Base-by-base conservation (phyloP, 2,329 filamentous ascomycete genomes). In the Elsinoe perseae region DNA sequence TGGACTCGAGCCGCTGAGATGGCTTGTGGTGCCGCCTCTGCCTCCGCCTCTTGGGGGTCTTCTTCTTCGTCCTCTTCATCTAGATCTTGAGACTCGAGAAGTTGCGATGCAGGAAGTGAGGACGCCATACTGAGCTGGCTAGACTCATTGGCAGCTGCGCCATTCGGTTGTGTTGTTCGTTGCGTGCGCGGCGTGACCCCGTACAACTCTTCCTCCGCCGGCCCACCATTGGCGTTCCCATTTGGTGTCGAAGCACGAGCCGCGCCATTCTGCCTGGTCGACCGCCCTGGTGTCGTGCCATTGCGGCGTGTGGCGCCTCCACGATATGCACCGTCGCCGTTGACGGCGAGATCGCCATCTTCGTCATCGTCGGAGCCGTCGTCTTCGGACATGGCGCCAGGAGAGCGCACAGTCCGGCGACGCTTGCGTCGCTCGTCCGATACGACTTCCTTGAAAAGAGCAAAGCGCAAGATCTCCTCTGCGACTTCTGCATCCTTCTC, bases 361-460 rank as follows among this genome's bases (percentile, higher is more conserved):
- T 82, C 79, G 0, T 77, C 79, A 54, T 77, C 79, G 18, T 60
- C 61, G 1, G 80, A 80, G 8, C 81, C 80, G 36, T 80, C 81
- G 20, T 84, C 67, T 66, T 83, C 68, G 5, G 73, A 75, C 72
- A 77, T 75, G 12, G 71, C 73, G 56, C 80, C 77, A 14, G 80
- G 75, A 30, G 78, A 77, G 27, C 79, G 77, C 4, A 80, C 86
- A 64, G 87, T 85, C 71, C 89, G 85, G 64, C 91, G 82, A 72
- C 93, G 86, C 77, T 92, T 93, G 63, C 84, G 81, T 57, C 90
- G 87, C 69, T 90, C 85, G 61, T 81, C 78, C 62, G 82, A 79
- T 2, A 95, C 79, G 0, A 98, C 85, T 74, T 98, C 93, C 70
- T 97, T 97, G 80, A 98, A 98, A 32, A 98, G 79, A 2, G 93